phyloP scores from a whole-genome alignment of 2,329 filamentous ascomycete species.

The Beauveria pseudobassiana region DNA sequence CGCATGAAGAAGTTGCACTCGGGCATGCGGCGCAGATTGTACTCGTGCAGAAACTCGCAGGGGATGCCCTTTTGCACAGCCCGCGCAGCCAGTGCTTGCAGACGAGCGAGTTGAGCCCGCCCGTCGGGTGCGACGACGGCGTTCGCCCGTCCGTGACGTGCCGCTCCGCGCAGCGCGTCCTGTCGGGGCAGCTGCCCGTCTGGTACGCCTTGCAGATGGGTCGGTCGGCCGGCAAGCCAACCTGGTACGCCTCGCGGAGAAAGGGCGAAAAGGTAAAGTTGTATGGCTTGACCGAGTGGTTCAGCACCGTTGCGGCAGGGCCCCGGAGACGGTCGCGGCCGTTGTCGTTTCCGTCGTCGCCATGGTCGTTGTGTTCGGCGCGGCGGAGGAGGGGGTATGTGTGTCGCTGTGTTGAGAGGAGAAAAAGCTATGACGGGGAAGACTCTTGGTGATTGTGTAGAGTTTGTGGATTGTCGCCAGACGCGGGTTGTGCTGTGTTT shows the following conservation, averaged over 20 bases:
- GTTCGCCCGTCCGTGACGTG: slow-evolving; percentile 46
- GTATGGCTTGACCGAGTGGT: slow-evolving; percentile 49
- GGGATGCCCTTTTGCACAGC: slow-evolving; percentile 95
- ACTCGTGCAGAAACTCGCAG: slow-evolving; percentile 98
- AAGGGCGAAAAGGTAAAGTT: slow-evolving; percentile 82
- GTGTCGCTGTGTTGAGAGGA: background rate
- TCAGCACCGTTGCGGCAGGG: slow-evolving; percentile 41
- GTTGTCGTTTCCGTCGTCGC: slow-evolving; percentile 20
- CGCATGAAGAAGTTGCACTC: slow-evolving; percentile 95
- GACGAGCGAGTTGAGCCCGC: slow-evolving; percentile 71
- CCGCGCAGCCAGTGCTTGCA: slow-evolving; percentile 99
- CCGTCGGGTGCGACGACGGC: slow-evolving; percentile 24
- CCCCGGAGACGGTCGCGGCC: slow-evolving; percentile 20
- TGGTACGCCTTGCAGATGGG: slow-evolving; percentile 82
- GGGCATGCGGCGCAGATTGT: slow-evolving; percentile 96
- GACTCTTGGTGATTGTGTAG: background rate
- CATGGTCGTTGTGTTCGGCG: slow-evolving; percentile 16
- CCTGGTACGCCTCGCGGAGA: slow-evolving; percentile 73
- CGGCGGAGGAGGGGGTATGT: background rate
- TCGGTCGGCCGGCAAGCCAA: slow-evolving; percentile 70
- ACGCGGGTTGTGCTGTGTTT: background rate
- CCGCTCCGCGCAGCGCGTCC: slow-evolving; percentile 76
- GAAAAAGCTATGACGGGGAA: background rate
- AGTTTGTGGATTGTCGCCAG: background rate
- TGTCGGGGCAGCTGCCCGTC: slow-evolving; percentile 79